Base-by-base conservation (phyloP, 1,139 yeast genomes). In the Wickerhamomyces sp. region DNA sequence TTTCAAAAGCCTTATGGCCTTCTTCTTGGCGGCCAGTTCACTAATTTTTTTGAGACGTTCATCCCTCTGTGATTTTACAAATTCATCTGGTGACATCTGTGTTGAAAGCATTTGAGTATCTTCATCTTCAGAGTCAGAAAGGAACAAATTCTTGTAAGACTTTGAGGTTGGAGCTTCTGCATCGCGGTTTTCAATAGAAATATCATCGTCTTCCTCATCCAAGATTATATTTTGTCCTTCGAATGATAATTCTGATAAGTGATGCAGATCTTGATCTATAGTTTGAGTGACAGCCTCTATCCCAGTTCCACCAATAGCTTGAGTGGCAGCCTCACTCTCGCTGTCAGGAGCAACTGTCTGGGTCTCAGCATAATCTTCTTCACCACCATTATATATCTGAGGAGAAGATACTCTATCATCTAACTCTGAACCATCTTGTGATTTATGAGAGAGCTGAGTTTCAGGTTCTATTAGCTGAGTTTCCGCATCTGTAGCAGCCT, bases 11-110 rank as follows among this genome's bases (percentile, higher is more conserved):
- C 62, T 49, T 40, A 50, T 52, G 7, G 45, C 41, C 37, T 50
- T 50, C 46, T 55, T 58, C 47, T 58, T 50, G 6, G 43, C 53
- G 10, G 56, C 62, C 11, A 52, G 37, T 13, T 45, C 54, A 27
- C 49, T 48, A 18, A 57, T 50, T 43, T 51, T 53, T 27, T 37
- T 42, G 1, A 34, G 46, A n/a, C 55, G 49, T 8, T 47, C 52
- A 15, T 39, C 46, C 4, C 34, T 37, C 31, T 37, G 49, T n/a
- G 31, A 26, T 15, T 23, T 15, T 3, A 18, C 23, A 18, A 18
- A 5, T 18, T 18, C 23, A 18, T 18, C 23, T 18, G 23, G 23
- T 18, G 23, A 18, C 27, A 34, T 14, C 14, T 10, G 13, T 13
- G 34, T 33, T 14, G 35, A 26, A 27, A 42, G 38, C 6, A 27